Base-by-base conservation (phyloP, 257 asterid species). In the Nicotiana benthamiana region DNA sequence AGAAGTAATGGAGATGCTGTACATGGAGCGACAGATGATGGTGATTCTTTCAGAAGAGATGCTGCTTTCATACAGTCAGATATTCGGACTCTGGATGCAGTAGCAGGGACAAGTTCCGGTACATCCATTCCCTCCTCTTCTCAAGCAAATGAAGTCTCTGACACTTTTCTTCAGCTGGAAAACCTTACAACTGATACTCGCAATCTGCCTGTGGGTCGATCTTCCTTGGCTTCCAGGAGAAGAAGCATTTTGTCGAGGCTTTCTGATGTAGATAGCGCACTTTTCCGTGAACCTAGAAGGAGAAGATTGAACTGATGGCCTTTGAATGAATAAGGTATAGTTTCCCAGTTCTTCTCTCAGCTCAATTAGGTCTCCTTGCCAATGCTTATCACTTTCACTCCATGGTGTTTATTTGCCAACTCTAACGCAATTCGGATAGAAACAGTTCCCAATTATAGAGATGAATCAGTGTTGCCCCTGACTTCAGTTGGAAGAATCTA, bases 61-160 rank as follows among this genome's bases (percentile, higher is more conserved):
- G 84, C 85, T 43, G 81, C 83, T 77, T 63, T 79, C 24, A 48
- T 86, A 43, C 90, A 77, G 74, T 65, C 82, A 32, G 88, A 80
- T 68, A 86, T 76, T 36, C 95, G 75, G 75, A 77, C 82, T 57
- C 81, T 80, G 27, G 86, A 81, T 52, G 80, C 88, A 17, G 83
- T 77, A 52, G 85, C 52, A 51, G 92, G 67, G 78, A 68, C 77
- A 52, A 80, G 78, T 77, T 80, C 83, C 78, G 59, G 85, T 16
- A 80, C 85, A 75, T 86, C 87, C 59, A 56, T 34, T 51, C 53
- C 89, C n/a, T 82, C 89, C 57, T 83, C 94, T 82, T 83, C 88
- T 24, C 87, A 66, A 56, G 81, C 91, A 80, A 76, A 66, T 54
- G 90, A 86, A 70, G 88, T 48, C 51, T 68, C 87, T 75, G 84